A percentile compares a stretch with the other conserved stretches of the same genome.
Conservation (phyloP, 2,329 filamentous ascomycete species). For the Trichoderma lentiforme region DNA sequence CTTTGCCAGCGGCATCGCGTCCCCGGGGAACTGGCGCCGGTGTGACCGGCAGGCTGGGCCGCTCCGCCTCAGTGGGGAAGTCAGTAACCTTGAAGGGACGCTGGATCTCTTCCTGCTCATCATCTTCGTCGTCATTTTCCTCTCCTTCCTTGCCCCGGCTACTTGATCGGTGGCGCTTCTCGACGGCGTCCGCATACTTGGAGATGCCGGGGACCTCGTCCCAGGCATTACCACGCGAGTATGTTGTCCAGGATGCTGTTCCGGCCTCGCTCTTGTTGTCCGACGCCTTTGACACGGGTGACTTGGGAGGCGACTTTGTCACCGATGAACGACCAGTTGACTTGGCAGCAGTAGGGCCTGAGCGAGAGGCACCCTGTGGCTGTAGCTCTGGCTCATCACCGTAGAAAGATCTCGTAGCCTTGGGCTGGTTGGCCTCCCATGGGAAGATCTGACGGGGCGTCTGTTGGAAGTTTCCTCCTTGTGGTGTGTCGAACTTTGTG, state of each 20-base stretch:
- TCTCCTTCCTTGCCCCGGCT: constrained; percentile 24
- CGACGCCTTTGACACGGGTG: constrained; percentile 21
- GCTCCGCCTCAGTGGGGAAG: constrained; percentile 78
- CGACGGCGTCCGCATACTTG: constrained; percentile 75
- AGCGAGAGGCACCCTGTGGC: background rate
- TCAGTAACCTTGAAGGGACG: constrained; percentile 70
- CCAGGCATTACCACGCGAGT: constrained; percentile 83
- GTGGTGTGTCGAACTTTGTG: constrained; percentile 77
- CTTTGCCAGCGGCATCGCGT: constrained; percentile 52
- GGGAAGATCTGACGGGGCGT: constrained; percentile 84
- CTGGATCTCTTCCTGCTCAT: constrained; percentile 23
- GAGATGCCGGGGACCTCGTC: constrained; percentile 87
- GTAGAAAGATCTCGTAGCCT: constrained; percentile 60
- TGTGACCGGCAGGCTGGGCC: constrained; percentile 86
- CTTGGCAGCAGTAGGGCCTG: background rate
- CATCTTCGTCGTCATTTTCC: constrained; percentile 2
- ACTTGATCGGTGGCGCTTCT: constrained; percentile 51
- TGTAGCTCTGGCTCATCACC: constrained; percentile 3
- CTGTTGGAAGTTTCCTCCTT: constrained; percentile 64
- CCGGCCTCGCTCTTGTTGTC: constrained; percentile 36
- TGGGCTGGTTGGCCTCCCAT: constrained; percentile 73
- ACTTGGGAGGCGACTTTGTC: constrained; percentile 26
- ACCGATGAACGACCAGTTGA: constrained; percentile 25
- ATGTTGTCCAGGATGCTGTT: constrained; percentile 66
- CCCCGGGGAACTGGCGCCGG: constrained; percentile 71